Evolutionary conservation across 2,329 filamentous ascomycete genomes (phyloP).

Genomic region (Colletotrichum incanum): DNA sequence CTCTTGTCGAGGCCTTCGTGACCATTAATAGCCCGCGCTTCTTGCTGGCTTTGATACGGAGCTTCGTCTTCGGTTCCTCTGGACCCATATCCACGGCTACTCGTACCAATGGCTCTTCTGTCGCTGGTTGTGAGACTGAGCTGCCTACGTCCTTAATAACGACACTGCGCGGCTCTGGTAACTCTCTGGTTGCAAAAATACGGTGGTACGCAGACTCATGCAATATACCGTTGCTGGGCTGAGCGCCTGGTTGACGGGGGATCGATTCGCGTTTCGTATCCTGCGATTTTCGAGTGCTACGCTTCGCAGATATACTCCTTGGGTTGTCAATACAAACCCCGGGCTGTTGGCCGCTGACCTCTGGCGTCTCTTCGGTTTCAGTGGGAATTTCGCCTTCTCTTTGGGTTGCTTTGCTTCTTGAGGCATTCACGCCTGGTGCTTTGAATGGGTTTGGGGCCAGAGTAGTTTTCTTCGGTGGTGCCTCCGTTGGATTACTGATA

Average conservation of each 20-base stretch:
- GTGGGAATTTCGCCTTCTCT: background rate
- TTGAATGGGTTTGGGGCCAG: background rate
- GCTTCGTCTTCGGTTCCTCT: constrained; percentile 57
- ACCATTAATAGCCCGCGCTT: constrained; percentile 66
- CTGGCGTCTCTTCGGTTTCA: background rate
- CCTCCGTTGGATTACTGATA: background rate
- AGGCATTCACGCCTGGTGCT: background rate
- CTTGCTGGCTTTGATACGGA: constrained; percentile 63
- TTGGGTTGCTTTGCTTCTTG: background rate
- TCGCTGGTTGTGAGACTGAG: background rate
- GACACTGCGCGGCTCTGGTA: background rate
- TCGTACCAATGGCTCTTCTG: background rate
- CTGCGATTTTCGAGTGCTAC: background rate
- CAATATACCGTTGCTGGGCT: background rate
- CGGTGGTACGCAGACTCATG: background rate
- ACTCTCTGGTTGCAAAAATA: background rate
- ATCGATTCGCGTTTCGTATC: background rate
- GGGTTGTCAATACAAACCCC: too few relatives aligned
- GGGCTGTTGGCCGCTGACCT: background rate
- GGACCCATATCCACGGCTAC: background rate
- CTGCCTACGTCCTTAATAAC: background rate
- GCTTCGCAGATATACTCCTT: background rate
- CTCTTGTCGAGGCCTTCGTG: constrained; percentile 48
- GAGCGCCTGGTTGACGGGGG: background rate
- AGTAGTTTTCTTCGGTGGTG: background rate